These are phyloP conservation scores for Microbotryum silenes-acaulis DNA, from an alignment of 1,284 basidiomycete species.

Conservation along the genomic window DNA sequence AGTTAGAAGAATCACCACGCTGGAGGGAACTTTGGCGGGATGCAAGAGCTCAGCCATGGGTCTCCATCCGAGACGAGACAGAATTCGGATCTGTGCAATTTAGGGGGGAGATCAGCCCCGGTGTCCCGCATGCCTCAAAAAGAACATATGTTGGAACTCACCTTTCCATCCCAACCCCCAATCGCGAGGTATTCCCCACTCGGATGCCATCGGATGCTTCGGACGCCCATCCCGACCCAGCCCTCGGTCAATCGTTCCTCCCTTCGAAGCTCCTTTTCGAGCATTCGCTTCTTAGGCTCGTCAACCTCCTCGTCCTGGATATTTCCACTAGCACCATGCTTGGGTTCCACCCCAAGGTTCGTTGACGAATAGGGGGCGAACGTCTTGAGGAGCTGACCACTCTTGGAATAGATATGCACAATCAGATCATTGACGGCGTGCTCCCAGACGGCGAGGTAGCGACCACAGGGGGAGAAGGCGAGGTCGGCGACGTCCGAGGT, in stretches of 20 bases:
- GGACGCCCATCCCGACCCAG: slow-evolving; percentile 38
- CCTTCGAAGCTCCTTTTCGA: background rate
- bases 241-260: slow-evolving; percentile 5
- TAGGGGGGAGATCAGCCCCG: background rate
- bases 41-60: slow-evolving; percentile 6
- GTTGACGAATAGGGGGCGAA: slow-evolving; percentile 18
- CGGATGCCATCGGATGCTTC: slow-evolving; percentile 38
- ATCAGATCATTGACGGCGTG: slow-evolving; percentile 17
- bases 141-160: slow-evolving; percentile 11
- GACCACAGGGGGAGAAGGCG: slow-evolving; percentile 30
- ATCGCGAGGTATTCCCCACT: slow-evolving; percentile 38
- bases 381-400: slow-evolving; percentile 15
- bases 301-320: background rate
- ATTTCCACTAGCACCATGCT: background rate
- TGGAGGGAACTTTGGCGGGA: background rate
- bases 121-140: background rate
- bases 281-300: background rate
- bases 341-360: background rate
- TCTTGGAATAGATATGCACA: slow-evolving; percentile 27
- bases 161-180: slow-evolving; percentile 39
- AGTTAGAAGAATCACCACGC: background rate
- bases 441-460: slow-evolving; percentile 33
- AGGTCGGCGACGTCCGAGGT: slow-evolving; percentile 27
- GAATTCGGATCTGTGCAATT: slow-evolving; percentile 13
- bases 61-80: slow-evolving; percentile 9